Conservation (phyloP, 345 rosid species). For the Aegle marmelos region DNA sequence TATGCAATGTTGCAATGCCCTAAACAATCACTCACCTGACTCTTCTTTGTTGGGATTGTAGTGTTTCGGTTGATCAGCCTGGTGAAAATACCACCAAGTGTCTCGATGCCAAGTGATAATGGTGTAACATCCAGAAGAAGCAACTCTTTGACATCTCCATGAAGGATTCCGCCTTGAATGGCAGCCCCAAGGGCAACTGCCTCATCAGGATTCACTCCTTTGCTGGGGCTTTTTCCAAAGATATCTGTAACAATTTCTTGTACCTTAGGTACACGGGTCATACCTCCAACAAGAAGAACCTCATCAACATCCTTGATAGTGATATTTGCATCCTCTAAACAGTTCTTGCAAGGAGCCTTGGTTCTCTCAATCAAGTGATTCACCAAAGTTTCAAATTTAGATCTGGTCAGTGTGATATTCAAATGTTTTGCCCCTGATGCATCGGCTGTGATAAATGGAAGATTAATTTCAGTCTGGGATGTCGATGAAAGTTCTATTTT, state of each 20-base stretch:
- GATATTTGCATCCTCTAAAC: constrained; percentile 79
- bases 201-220: constrained; percentile 90
- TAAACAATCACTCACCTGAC: constrained; percentile 43
- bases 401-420: constrained; percentile 72
- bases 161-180: constrained; percentile 83
- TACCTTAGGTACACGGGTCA: constrained; percentile 95
- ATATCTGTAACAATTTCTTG: constrained; percentile 72
- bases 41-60: constrained; percentile 86
- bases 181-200: constrained; percentile 95
- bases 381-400: constrained; percentile 70
- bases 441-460: constrained; percentile 86
- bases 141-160: constrained; percentile 89
- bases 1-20: neutral
- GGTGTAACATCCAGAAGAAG: constrained; percentile 91
- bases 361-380: constrained; percentile 73
- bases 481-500: constrained; percentile 88
- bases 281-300: constrained; percentile 89
- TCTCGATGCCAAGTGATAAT: constrained; percentile 79
- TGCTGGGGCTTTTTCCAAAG: constrained; percentile 79
- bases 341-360: constrained; percentile 63
- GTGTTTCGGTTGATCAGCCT: constrained; percentile 73
- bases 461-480: constrained; percentile 77
- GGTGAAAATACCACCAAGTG: constrained; percentile 79
- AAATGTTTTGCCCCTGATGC: constrained; percentile 86
- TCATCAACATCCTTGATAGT: constrained; percentile 70